Conservation (phyloP, 2,329 filamentous ascomycete genomes). For the Penicillium thymicola region DNA sequence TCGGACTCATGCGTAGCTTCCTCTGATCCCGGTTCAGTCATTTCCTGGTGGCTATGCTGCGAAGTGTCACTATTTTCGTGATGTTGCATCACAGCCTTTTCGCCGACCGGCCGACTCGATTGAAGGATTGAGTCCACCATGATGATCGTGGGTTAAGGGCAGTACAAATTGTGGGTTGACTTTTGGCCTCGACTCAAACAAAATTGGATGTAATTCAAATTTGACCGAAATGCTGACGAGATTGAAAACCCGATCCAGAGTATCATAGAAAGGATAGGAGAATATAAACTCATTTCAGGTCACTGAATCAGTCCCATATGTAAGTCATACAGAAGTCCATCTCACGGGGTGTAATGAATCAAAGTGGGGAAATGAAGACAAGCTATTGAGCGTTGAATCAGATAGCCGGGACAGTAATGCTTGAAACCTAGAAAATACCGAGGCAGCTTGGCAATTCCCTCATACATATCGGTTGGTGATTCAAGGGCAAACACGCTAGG, state of each 20-base stretch:
- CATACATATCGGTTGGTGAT: neutral
- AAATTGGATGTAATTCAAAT: neutral
- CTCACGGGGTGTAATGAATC: neutral
- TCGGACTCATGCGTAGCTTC: conserved; percentile 42
- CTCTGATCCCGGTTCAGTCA: conserved; percentile 45
- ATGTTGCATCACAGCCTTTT: conserved; percentile 28
- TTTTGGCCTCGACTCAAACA: neutral
- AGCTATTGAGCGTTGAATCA: neutral
- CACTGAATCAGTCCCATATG: neutral
- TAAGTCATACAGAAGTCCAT: neutral
- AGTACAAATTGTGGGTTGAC: neutral
- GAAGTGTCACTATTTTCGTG: conserved; percentile 29
- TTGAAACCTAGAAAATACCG: conserved; percentile 26
- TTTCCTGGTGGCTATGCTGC: conserved; percentile 46
- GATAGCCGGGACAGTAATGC: conserved; percentile 13
- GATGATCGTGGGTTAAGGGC: neutral
- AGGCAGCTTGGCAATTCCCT: conserved; percentile 20
- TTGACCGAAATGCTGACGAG: neutral
- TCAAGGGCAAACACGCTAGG: neutral
- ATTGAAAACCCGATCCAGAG: neutral
- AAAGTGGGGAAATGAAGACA: neutral
- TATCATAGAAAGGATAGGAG: neutral
- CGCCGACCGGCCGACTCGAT: conserved; percentile 22
- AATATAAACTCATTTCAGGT: neutral
- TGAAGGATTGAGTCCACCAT: conserved; percentile 20